Percentiles rank a stretch among this genome's conserved stretches.
phyloP scores from a whole-genome alignment of 1,139 yeast genomes.

The Hemisphaericaspora xylofermentans region DNA sequence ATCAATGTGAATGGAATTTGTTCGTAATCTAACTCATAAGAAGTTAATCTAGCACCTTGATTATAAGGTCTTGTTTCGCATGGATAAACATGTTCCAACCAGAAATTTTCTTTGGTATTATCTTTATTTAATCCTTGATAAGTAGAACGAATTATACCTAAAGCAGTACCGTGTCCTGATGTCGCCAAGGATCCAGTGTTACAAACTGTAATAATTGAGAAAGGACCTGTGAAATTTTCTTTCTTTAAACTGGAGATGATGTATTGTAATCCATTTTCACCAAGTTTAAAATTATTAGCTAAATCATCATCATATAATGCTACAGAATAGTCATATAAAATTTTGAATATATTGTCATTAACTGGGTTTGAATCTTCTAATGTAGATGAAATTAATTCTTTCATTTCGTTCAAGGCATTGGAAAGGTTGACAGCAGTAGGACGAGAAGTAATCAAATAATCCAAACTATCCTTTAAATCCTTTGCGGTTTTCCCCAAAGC shows the following conservation, averaged over 20 bases:
- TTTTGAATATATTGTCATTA: constrained; percentile 30
- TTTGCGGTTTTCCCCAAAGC: constrained; percentile 23
- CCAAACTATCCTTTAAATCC: constrained; percentile 49
- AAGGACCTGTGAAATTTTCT: constrained; percentile 59
- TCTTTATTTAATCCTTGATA: constrained; percentile 39
- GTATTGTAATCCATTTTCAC: constrained; percentile 77
- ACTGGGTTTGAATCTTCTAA: constrained; percentile 15
- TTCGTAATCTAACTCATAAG: constrained; percentile 85
- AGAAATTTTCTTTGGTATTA: constrained; percentile 33
- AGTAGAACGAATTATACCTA: constrained; percentile 83
- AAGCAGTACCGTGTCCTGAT: constrained; percentile 95
- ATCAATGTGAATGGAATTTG: constrained; percentile 83
- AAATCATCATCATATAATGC: constrained; percentile 72
- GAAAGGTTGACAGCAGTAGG: constrained; percentile 95
- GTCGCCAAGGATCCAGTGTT: constrained; percentile 92
- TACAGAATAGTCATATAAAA: constrained; percentile 52
- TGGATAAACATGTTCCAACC: constrained; percentile 71
- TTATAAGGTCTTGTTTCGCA: constrained; percentile 95
- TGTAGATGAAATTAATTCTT: constrained; percentile 22
- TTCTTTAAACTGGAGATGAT: constrained; percentile 45
- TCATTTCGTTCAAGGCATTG: constrained; percentile 69
- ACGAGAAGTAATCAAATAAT: constrained; percentile 70
- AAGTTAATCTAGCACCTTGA: constrained; percentile 92
- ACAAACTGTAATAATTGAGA: constrained; percentile 82
- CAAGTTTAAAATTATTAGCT: constrained; percentile 71